Percentiles rank a stretch among this genome's conserved stretches.
Conservation (phyloP, 2,329 filamentous ascomycete genomes). For the Neofusicoccum cordaticola region DNA sequence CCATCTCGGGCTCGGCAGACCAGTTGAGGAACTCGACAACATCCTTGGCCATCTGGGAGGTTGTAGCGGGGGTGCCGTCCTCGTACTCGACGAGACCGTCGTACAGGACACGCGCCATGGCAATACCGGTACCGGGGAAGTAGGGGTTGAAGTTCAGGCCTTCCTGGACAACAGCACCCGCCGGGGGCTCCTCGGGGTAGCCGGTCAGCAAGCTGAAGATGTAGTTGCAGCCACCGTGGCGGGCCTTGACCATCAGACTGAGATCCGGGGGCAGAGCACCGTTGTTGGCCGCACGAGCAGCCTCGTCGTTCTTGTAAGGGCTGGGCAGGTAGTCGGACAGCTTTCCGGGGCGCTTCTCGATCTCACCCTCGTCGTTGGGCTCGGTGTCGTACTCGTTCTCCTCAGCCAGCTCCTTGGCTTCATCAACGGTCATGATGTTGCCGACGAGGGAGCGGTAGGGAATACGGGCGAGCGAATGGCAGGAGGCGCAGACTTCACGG, state of each 20-base stretch:
- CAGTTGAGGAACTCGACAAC: conserved; percentile 99
- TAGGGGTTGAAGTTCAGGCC: conserved; percentile 99
- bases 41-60: conserved; percentile 99
- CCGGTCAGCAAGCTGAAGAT: conserved; percentile 96
- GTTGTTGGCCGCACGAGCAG: conserved; percentile 95
- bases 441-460: conserved; percentile 93
- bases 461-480: conserved; percentile 92
- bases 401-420: conserved; percentile 95
- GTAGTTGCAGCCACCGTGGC: conserved; percentile 97
- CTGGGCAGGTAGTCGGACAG: conserved; percentile 93
- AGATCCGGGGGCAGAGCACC: conserved; percentile 97
- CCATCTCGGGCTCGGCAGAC: conserved; percentile 98
- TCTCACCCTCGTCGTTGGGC: conserved; percentile 96
- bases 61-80: conserved; percentile 88
- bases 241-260: conserved; percentile 94
- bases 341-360: conserved; percentile 98
- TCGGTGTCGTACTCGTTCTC: conserved; percentile 98
- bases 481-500: conserved; percentile 95
- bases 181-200: conserved; percentile 93
- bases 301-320: conserved; percentile 99
- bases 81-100: conserved; percentile 98
- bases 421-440: conserved; percentile 88
- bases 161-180: conserved; percentile 77
- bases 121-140: conserved; percentile 98
- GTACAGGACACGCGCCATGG: conserved; percentile 97